These are phyloP conservation scores for Aspergillus calidoustus DNA, from an alignment of 2,329 filamentous ascomycete species.

Conservation along the genomic window DNA sequence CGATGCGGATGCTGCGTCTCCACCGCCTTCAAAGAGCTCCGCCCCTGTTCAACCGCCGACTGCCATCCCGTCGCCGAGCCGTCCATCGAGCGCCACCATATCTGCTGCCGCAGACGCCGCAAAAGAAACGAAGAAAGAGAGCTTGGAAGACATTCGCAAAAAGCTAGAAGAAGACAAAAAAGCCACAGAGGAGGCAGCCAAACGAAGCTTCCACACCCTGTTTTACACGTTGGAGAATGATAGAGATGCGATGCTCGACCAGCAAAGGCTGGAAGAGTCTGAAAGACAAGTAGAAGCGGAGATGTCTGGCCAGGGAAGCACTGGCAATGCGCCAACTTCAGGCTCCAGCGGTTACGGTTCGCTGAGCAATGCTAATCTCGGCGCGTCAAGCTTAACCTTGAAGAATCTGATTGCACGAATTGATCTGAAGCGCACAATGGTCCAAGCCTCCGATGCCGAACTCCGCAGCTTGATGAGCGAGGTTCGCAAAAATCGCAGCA, in stretches of 20 bases:
- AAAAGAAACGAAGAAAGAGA: conserved; percentile 62
- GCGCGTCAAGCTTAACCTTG: conserved; percentile 91
- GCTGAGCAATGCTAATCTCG: conserved; percentile 89
- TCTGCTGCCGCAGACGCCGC: conserved; percentile 65
- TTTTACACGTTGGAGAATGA: conserved; percentile 97
- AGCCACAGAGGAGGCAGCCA: conserved; percentile 85
- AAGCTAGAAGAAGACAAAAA: conserved; percentile 90
- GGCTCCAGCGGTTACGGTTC: conserved; percentile 77
- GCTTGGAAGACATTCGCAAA: conserved; percentile 86
- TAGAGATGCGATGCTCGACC: conserved; percentile 93
- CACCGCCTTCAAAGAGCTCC: conserved; percentile 56
- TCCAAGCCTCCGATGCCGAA: conserved; percentile 90
- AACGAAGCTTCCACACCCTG: conserved; percentile 86
- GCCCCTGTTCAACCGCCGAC: conserved; percentile 60
- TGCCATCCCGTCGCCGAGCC: conserved; percentile 70
- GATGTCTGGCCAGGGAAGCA: conserved; percentile 69
- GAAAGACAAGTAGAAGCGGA: conserved; percentile 96
- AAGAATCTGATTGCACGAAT: conserved; percentile 97
- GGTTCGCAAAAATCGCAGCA: conserved; percentile 95
- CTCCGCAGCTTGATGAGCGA: conserved; percentile 93
- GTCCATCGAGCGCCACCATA: conserved; percentile 68
- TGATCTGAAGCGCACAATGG: conserved; percentile 87
- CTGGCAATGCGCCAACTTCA: conserved; percentile 59
- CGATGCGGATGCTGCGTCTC: conserved; percentile 55
- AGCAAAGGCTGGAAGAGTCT: conserved; percentile 94